Evolutionary conservation across 2,329 filamentous ascomycete genomes (phyloP), one percentile per base, ranked within the genome.

Genomic region (Colletotrichum eleusines): DNA sequence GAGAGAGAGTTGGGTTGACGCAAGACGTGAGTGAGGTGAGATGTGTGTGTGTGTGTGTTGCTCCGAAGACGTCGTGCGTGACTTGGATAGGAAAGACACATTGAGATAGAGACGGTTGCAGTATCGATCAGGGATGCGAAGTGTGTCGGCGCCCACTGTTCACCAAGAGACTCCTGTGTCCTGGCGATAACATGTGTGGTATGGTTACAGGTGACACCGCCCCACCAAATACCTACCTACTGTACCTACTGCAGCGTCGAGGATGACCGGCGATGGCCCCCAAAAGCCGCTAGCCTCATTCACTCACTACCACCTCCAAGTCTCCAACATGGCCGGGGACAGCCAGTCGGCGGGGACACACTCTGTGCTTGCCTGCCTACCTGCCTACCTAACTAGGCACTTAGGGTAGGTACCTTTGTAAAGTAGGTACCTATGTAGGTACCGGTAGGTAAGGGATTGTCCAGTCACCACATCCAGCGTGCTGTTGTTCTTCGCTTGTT

Each of bases 191-290:
- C 55, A 16, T 7, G 38, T 18, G 4, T 44, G 44, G 20, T 46
- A 46, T n/a, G 44, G 44, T 46, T n/a, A 23, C 44, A 28, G 54
- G 48, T 66, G 46, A 60, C 54, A 60, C 55, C 35, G 54, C 54
- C 58, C 64, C 68, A 58, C 64, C 68, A 48, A 63, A 67, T 44
- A 8, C 42, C 64, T n/a, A n/a, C n/a, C n/a, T n/a, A n/a, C n/a
- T n/a, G n/a, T n/a, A n/a, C n/a, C n/a, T 33, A 53, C 68, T 71
- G 40, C 61, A 59, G 64, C 51, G 64, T 59, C 50, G 64, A 71
- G 63, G 28, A 68, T 63, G 68, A 33, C 63, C 68, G 68, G 64
- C 64, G 53, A 69, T 71, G 58, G 64, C 64, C 68, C 68, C 68
- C 64, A 59, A 68, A 71, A 71, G 44, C 51, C 64, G 58, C 65